Percentiles rank a stretch among this genome's conserved stretches.
Conservation (phyloP, 148 eudicot species). For the Arbutus unedo region DNA sequence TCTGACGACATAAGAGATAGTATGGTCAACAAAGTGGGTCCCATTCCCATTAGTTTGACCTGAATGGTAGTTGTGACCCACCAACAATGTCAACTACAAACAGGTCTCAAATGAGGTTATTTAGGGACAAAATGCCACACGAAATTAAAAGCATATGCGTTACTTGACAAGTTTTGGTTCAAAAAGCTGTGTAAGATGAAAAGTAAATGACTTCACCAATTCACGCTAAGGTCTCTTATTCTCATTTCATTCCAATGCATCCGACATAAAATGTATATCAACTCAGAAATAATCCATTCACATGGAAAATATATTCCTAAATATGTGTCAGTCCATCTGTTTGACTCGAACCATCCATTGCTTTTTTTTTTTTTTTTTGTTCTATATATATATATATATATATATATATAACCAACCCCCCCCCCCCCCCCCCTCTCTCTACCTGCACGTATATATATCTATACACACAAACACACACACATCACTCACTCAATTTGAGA, state of each 20-base stretch:
- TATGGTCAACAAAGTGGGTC: slow-evolving; percentile 9
- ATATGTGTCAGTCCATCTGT: not conserved
- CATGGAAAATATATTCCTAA: not conserved
- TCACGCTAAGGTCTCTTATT: not conserved
- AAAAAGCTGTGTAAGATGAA: not conserved
- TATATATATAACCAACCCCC: no score
- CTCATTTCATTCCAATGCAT: not conserved
- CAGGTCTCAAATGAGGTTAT: not conserved
- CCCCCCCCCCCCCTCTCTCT: not conserved
- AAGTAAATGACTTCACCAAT: not conserved
- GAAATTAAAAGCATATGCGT: not conserved
- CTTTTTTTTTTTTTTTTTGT: not conserved
- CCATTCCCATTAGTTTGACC: slow-evolving; percentile 1
- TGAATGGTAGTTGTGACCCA: not conserved
- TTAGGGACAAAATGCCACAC: not conserved
- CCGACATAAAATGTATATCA: not conserved
- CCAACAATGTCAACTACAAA: slow-evolving; percentile 5
- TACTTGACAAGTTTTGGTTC: not conserved
- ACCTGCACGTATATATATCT: no score
- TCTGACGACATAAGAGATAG: not conserved
- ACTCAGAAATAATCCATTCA: not conserved
- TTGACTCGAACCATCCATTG: not conserved
- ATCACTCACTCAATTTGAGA: not conserved
- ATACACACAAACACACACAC: not conserved
- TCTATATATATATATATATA: not conserved